Evolutionary conservation across 2,329 filamentous ascomycete species (phyloP).

Genomic region (Ophiostoma himal-ulmi): DNA sequence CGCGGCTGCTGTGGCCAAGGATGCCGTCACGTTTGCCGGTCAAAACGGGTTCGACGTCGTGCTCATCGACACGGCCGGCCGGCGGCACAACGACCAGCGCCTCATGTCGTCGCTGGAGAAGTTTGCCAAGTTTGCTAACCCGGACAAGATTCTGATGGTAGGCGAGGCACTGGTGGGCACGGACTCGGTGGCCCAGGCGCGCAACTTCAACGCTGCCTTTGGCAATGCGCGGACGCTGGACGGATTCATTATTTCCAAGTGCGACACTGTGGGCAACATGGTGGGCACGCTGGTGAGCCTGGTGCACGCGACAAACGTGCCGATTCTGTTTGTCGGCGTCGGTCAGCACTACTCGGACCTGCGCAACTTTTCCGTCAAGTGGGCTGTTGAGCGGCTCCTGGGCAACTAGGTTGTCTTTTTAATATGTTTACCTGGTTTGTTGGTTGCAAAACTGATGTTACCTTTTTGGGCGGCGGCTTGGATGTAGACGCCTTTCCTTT

Average conservation of each 20-base stretch:
- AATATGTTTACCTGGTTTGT: neutral
- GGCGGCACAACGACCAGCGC: slow-evolving; percentile 89
- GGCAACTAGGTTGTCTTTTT: slow-evolving; percentile 33
- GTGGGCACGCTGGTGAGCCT: slow-evolving; percentile 92
- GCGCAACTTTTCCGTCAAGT: slow-evolving; percentile 62
- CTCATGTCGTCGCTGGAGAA: slow-evolving; percentile 97
- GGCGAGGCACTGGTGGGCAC: slow-evolving; percentile 83
- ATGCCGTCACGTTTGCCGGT: slow-evolving; percentile 76
- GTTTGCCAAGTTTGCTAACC: slow-evolving; percentile 91
- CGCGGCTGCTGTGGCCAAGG: slow-evolving; percentile 88
- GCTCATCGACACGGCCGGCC: slow-evolving; percentile 90
- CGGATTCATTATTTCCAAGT: slow-evolving; percentile 97
- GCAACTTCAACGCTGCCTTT: slow-evolving; percentile 93
- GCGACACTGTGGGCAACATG: slow-evolving; percentile 99
- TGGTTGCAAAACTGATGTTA: neutral
- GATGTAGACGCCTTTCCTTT: neutral
- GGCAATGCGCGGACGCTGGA: slow-evolving; percentile 74
- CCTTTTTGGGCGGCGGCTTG: neutral
- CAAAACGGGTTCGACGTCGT: slow-evolving; percentile 82
- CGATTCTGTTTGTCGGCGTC: slow-evolving; percentile 82
- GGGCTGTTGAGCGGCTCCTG: slow-evolving; percentile 62
- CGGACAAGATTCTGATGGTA: slow-evolving; percentile 99
- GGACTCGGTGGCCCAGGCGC: slow-evolving; percentile 88
- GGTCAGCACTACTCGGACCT: slow-evolving; percentile 65
- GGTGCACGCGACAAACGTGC: slow-evolving; percentile 94